These are phyloP conservation scores for Vitis hybrid DNA, from an alignment of 177 flowering plant species.

Conservation along the genomic window DNA sequence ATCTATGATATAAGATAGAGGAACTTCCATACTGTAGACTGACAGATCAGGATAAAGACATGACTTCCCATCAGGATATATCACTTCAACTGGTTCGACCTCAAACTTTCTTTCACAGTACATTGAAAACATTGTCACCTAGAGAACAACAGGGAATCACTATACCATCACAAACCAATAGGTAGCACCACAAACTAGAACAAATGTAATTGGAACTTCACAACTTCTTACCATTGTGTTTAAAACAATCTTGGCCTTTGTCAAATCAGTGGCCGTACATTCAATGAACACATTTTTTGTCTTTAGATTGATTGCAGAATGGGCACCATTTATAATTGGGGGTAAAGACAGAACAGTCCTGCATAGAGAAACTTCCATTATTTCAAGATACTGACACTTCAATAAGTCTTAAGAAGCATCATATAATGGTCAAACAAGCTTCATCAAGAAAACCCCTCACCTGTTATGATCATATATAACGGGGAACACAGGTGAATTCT, in stretches of 20 bases:
- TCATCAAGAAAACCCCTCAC: constrained; percentile 29
- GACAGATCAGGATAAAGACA: constrained; percentile 73
- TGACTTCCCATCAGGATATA: constrained; percentile 62
- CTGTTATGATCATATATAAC: constrained; percentile 80
- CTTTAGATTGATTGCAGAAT: constrained; percentile 81
- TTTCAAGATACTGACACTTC: not conserved
- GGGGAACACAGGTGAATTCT: constrained; percentile 83
- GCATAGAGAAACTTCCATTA: constrained; percentile 22
- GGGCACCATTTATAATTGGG: constrained; percentile 95
- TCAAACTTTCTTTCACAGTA: constrained; percentile 85
- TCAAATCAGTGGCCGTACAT: constrained; percentile 96
- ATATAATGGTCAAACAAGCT: not conserved
- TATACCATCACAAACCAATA: not conserved
- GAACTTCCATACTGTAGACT: constrained; percentile 66
- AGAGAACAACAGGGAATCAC: constrained; percentile 8
- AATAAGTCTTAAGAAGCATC: not conserved
- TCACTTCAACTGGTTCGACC: constrained; percentile 93
- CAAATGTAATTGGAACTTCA: constrained; percentile 6
- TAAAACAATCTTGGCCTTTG: constrained; percentile 90
- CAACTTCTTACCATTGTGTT: constrained; percentile 72
- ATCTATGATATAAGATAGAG: constrained; percentile 70
- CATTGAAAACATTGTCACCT: constrained; percentile 87
- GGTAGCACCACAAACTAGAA: not conserved
- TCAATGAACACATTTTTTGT: constrained; percentile 95
- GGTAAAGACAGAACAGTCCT: constrained; percentile 96